Evolutionary conservation across 2,329 filamentous ascomycete species (phyloP).

Genomic region (Meredithiella fracta): DNA sequence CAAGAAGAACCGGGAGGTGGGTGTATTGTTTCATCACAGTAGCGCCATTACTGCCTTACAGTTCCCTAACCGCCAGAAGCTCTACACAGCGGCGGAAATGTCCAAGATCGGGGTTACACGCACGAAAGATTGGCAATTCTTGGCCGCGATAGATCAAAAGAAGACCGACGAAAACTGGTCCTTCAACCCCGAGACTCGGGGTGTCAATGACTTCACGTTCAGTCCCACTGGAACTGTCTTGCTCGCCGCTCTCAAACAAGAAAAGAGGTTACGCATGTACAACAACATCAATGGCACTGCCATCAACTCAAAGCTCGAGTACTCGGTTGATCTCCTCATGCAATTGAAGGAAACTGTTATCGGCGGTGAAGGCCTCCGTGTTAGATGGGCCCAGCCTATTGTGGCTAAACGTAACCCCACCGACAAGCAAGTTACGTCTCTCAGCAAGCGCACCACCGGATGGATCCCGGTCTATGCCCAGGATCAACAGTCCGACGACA

Average conservation of each 20-base stretch:
- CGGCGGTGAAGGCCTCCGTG: conserved; percentile 68
- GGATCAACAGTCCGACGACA: too few relatives aligned
- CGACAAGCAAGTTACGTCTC: not conserved
- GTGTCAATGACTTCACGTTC: conserved; percentile 86
- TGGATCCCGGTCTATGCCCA: not conserved
- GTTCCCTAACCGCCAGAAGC: conserved; percentile 75
- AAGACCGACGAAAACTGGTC: conserved; percentile 64
- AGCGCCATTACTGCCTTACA: conserved; percentile 62
- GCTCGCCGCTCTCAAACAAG: conserved; percentile 79
- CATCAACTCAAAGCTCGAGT: conserved; percentile 86
- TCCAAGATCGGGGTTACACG: conserved; percentile 78
- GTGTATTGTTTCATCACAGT: conserved; percentile 71
- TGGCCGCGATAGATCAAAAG: conserved; percentile 87
- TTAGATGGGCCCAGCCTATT: conserved; percentile 60
- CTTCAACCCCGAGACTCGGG: conserved; percentile 66
- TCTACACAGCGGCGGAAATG: conserved; percentile 78
- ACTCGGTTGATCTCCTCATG: conserved; percentile 53
- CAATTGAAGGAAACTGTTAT: conserved; percentile 60
- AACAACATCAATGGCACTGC: conserved; percentile 38
- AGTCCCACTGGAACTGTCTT: conserved; percentile 95
- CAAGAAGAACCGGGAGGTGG: conserved; percentile 71
- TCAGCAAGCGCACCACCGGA: not conserved
- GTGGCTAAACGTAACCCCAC: not conserved
- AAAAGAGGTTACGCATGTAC: conserved; percentile 86
- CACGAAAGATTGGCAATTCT: conserved; percentile 73